Percentiles rank a stretch among this genome's conserved stretches.
phyloP scores from a whole-genome alignment of 2,329 filamentous ascomycete species.

The Sporothrix sp. region DNA sequence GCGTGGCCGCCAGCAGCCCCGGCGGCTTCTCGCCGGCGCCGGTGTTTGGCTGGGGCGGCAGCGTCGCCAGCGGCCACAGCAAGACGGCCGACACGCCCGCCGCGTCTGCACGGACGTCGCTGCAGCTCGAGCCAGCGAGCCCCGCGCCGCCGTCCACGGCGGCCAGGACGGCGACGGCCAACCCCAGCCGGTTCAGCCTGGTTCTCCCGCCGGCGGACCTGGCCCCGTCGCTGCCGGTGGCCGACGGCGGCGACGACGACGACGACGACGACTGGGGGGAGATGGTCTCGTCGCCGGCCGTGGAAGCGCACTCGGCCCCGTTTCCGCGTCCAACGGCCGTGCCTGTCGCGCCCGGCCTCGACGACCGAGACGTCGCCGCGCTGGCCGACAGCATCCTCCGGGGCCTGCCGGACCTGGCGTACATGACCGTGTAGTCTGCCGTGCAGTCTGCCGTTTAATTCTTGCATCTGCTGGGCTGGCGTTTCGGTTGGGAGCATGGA shows the following conservation, averaged over 20 bases:
- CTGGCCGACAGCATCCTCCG: slow-evolving; percentile 19
- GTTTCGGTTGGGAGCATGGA: too few species aligned
- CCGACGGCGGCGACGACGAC: slow-evolving; percentile 27
- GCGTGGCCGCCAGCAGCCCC: too few species aligned
- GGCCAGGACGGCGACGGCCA: too few species aligned
- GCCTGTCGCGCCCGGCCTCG: neutral
- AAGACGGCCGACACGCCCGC: neutral
- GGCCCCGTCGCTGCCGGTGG: neutral
- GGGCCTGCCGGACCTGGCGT: slow-evolving; percentile 26
- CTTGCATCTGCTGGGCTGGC: neutral
- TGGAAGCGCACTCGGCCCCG: neutral
- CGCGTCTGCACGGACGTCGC: neutral
- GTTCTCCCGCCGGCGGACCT: neutral
- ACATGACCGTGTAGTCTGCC: slow-evolving; percentile 24
- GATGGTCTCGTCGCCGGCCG: slow-evolving; percentile 39
- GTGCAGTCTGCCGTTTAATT: neutral
- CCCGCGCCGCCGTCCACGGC: too few species aligned
- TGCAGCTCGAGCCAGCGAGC: neutral
- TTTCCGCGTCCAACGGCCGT: neutral
- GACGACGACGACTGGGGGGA: slow-evolving; percentile 52
- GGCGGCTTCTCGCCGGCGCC: neutral
- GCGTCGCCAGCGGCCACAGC: neutral
- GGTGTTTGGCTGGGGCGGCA: slow-evolving; percentile 4
- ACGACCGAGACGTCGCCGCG: neutral
- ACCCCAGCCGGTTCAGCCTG: neutral